Base-by-base conservation (phyloP, 139 green algal species). In the Asterochloris erici region DNA sequence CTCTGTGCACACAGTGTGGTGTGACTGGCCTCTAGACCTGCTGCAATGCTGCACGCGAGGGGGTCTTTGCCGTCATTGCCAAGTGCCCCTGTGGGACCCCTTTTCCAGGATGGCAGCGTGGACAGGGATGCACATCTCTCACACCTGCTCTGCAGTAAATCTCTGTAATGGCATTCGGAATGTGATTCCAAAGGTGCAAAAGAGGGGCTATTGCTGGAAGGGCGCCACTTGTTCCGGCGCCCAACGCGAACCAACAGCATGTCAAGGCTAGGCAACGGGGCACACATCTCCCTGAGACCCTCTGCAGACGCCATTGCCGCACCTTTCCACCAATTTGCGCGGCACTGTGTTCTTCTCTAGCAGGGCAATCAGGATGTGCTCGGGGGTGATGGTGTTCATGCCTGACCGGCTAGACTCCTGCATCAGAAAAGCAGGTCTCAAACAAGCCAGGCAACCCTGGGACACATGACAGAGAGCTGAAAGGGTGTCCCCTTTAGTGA, bases 341-440 rank as follows among this genome's bases (percentile, higher is more conserved):
- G 60, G 80, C 81, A 60, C 87, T 78, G 14, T 79, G 76, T 93
- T 87, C 0, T 66, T 86, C 13, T 68, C 82, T 9, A 98, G 80
- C 79, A 98, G 81, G 9, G 93, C 95, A 54, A 98, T 81, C 60
- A 94, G 68, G 63, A 99, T 93, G 88, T 99, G 96, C 87, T 99
- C 96, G 13, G 96, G 94, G 9, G 90, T 87, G 60, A 99, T 96
- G 91, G 93, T 98, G 23, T 91, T 94, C 69, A 97, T 90, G 29
- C 89, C 89, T 76, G 91, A 85, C 79, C 88, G 87, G 78, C 90
- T 91, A 71, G 92, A 95, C 82, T 98, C 91, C 85, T 97, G 85
- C 84, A 85, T 68, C n/a, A 47, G 54, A 60, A 73, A 81, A 27
- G 13, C 66, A 71, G 29, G 14, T 47, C 63, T 21, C 70, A 76